Evolutionary conservation across 306 rosid genomes (phyloP), one percentile per base, ranked within the genome.

Genomic region (Quercus cerris): DNA sequence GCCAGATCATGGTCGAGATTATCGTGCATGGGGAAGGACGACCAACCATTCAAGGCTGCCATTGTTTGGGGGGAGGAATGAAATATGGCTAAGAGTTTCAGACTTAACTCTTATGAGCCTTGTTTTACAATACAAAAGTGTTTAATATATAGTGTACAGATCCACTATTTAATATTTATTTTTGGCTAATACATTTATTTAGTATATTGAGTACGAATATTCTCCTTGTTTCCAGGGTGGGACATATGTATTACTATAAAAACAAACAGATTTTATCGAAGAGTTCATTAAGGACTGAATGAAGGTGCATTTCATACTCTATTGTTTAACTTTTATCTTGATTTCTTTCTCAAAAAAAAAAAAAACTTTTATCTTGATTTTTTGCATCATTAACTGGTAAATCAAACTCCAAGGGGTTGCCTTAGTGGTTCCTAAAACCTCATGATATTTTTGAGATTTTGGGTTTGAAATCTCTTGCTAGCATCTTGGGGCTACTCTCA

Each of bases 1-100:
- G 94, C 93, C 5, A 82, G 87, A 35, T 90, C 93, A 56, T 88
- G 90, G 79, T 84, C 83, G 33, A 80, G 56, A 62, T 73, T 74
- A 57, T 78, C 90, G 78, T 85, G 44, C 75, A 85, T 22, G 68
- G 84, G 78, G 66, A 82, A 83, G 54, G 88, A 86, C 20, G 84
- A 80, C 88, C 91, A 86, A 51, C 31, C 77, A 72, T 83, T 80
- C 28, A 83, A 80, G 78, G 67, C 86, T 79, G 87, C 89, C 94
- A 89, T 89, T 69, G 78, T 70, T 33, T 73, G 46, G 70, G 62
- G 57, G 72, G 56, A 68, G 62, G 74, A 61, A 71, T 49, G 80
- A 81, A 33, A 6, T 59, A 13, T 49, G 30, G 57, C 30, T 41
- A 38, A 14, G 20, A 56, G 71, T 77, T 33, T 71, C 56, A 54